Base-by-base conservation (phyloP, 345 rosid genomes). In the Ricinus communis region DNA sequence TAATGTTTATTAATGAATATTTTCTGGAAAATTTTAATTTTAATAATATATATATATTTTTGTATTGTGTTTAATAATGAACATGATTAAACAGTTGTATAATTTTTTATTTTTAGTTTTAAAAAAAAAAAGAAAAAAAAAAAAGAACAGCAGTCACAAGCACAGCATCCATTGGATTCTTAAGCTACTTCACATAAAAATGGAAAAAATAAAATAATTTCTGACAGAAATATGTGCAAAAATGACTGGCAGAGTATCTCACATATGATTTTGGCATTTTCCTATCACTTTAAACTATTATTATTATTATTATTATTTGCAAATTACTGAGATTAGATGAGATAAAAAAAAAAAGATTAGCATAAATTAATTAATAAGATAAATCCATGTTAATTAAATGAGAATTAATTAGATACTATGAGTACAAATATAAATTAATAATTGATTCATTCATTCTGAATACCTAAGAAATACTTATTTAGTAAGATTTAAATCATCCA, bases 61-160 rank as follows among this genome's bases (percentile, higher is more conserved):
- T 15, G 5, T 24, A 31, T 13, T 63, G 36, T 24, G 11, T 41
- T 25, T 11, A 62, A 5, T 62, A 15, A 36, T 71, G 41, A 62
- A 51, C 68, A 62, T 61, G 51, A 53, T 54, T 41, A 28, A 64
- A 72, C 54, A 73, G 50, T 66, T 31, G n/a, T 16, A 4, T 24
- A 51, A 10, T 9, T 31, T 8, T 43, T 43, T 43, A 3, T 2
- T 33, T 33, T 33, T 33, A n/a, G n/a, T 33, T 33, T 33, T 33
- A 33, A 33, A 6, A 33, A 2, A 33, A 33, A 33, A 33, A 33
- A 2, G 38, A 33, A 2, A 2, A n/a, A n/a, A n/a, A 38, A 38
- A 38, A 38, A 38, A 38, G 9, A 38, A 38, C 43, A 38, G 5
- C 8, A 43, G 8, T 43, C 22, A 16, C 24, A 25, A 53, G 18